Base-by-base conservation (phyloP, 2,329 filamentous ascomycete genomes). In the Diaporthe longicolla region DNA sequence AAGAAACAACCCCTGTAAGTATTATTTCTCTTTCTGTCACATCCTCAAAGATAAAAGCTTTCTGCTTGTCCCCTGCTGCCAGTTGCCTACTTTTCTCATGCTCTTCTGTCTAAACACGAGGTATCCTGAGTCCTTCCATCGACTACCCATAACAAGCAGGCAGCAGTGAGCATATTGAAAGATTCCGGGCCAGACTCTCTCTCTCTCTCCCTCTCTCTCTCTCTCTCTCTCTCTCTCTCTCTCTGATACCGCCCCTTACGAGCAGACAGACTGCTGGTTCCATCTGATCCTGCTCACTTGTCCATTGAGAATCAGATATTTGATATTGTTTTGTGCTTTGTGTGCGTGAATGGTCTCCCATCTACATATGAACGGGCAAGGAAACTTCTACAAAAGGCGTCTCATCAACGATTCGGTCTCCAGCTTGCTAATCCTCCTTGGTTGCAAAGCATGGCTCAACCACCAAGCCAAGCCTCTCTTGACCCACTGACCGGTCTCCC, bases 401-500 rank as follows among this genome's bases (percentile, higher is more conserved):
- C 13, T 45, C 19, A 1, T 48, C 24, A 3, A 29, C 10, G 11
- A 9, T n/a, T 32, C 3, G n/a, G 17, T 48, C 26, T 9, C 26
- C 24, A 10, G 11, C 59, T 48, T 48, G 24, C 59, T 10, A 13
- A n/a, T 37, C 9, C n/a, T 29, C 8, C 8, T 11, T 19, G 3
- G 2, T 17, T 24, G 24, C 17, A 13, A 65, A 52, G 21, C 65
- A 71, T 69, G 61, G 65, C 70, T 26, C 26, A 70, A 21, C 54
- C 26, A 61, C 35, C 65, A n/a, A 55, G 21, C 6, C 19, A 40
- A 3, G 4, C 74, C 21, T 52, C 59, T 13, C 52, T 50, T 29
- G 68, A 75, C 45, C 32, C 68, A 19, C 40, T 69, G 58, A 69
- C 74, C 24, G 59, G 59, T 24, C 58, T 59, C 2, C 71, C 71